phyloP scores from a whole-genome alignment of 371 early-diverging fungal species.

The Rhizopus arrhizus region DNA sequence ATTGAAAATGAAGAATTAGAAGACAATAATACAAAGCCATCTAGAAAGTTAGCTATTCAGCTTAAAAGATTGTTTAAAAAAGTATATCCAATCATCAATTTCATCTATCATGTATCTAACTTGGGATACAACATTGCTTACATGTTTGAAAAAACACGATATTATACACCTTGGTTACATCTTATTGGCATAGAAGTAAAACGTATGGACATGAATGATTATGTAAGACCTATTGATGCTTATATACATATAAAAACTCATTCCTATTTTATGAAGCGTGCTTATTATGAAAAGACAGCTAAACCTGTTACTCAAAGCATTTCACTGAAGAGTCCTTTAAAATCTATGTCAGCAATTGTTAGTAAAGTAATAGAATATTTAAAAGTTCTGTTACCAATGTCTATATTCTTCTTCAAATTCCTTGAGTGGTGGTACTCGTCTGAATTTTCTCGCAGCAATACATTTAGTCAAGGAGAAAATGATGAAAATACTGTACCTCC shows the following conservation, averaged over 20 bases:
- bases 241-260: not conserved
- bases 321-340: conserved; percentile 29
- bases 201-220: conserved; percentile 80
- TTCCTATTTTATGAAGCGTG: conserved; percentile 29
- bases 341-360: conserved; percentile 34
- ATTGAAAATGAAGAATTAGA: conserved; percentile 39
- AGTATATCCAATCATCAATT: conserved; percentile 72
- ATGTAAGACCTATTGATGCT: conserved; percentile 56
- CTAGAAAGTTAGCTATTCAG: conserved; percentile 37
- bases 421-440: conserved; percentile 95
- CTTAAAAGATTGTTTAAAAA: conserved; percentile 54
- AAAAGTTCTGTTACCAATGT: conserved; percentile 79
- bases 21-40: conserved; percentile 20
- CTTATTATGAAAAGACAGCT: conserved; percentile 41
- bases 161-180: conserved; percentile 81
- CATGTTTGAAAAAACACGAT: conserved; percentile 78
- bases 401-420: conserved; percentile 91
- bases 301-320: conserved; percentile 11
- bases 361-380: conserved; percentile 69
- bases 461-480: conserved; percentile 35
- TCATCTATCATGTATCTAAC: conserved; percentile 62
- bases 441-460: conserved; percentile 59
- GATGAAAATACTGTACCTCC: conserved; percentile 53
- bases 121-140: conserved; percentile 77
- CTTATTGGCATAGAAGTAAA: conserved; percentile 73